phyloP scores from a whole-genome alignment of 139 green algal species.

The Desmodesmus armatus region DNA sequence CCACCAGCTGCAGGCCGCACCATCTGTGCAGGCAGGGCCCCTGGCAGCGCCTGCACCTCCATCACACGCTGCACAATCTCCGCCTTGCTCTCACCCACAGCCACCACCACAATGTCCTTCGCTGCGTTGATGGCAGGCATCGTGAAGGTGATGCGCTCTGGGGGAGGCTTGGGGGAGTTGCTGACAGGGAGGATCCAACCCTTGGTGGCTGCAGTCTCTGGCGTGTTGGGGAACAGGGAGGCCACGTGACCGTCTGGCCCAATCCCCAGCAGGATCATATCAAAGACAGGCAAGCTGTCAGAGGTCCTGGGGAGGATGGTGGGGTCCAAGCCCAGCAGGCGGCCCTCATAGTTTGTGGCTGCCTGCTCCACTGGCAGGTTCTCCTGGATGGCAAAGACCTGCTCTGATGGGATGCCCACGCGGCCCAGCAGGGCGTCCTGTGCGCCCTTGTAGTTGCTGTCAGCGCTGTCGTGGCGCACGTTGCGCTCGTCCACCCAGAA shows the following conservation, averaged over 20 bases:
- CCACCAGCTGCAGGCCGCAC: conserved; percentile 74
- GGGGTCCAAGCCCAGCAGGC: conserved; percentile 68
- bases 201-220: conserved; percentile 62
- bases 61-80: conserved; percentile 91
- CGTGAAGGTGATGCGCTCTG: conserved; percentile 96
- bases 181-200: conserved; percentile 91
- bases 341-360: conserved; percentile 77
- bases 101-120: conserved; percentile 74
- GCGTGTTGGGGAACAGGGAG: conserved; percentile 96
- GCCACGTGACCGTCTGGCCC: conserved; percentile 98
- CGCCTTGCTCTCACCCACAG: conserved; percentile 79
- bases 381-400: conserved; percentile 70
- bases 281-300: conserved; percentile 79
- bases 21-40: conserved; percentile 90
- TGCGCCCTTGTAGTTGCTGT: conserved; percentile 86
- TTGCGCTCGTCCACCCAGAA: conserved; percentile 91
- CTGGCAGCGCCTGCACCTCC: conserved; percentile 90
- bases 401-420: conserved; percentile 68
- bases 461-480: conserved; percentile 76
- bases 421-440: conserved; percentile 80
- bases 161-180: conserved; percentile 96
- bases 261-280: conserved; percentile 94
- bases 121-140: conserved; percentile 90
- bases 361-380: conserved; percentile 56
- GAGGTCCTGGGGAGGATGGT: conserved; percentile 70